Evolutionary conservation across 225 moss, liverwort and hornwort genomes (phyloP).

Genomic region (Ulota crispa): DNA sequence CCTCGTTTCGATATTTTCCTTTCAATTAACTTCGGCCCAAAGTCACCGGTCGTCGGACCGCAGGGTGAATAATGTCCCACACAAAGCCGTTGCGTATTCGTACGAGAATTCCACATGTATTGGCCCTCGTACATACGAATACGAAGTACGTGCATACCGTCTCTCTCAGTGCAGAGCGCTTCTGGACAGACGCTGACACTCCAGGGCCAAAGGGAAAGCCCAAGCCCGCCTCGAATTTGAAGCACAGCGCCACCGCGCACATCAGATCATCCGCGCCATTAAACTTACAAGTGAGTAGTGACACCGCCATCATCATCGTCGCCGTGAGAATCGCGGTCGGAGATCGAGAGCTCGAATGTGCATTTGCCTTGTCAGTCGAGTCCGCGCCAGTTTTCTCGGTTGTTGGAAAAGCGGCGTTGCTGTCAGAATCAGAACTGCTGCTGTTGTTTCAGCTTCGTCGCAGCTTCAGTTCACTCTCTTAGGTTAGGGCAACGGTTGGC

Average conservation of each 20-base stretch:
- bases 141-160: no score
- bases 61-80: background rate
- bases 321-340: background rate
- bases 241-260: background rate
- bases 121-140: background rate
- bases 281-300: no score
- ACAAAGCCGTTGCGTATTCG: conserved; percentile 25
- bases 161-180: background rate
- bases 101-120: background rate
- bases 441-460: background rate
- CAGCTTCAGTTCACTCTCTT: background rate
- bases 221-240: no score
- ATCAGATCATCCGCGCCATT: background rate
- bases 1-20: no score
- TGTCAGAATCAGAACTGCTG: background rate
- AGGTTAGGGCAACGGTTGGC: background rate
- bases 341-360: background rate
- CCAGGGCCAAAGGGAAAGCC: no score
- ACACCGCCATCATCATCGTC: background rate
- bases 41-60: background rate
- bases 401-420: background rate
- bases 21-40: background rate
- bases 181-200: background rate
- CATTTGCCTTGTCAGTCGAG: background rate
- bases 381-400: background rate